Evolutionary conservation across 768 basidiomycete species (phyloP), one percentile per base, ranked within the genome.

Genomic region (Cystobasidiopsis lactophilus): DNA sequence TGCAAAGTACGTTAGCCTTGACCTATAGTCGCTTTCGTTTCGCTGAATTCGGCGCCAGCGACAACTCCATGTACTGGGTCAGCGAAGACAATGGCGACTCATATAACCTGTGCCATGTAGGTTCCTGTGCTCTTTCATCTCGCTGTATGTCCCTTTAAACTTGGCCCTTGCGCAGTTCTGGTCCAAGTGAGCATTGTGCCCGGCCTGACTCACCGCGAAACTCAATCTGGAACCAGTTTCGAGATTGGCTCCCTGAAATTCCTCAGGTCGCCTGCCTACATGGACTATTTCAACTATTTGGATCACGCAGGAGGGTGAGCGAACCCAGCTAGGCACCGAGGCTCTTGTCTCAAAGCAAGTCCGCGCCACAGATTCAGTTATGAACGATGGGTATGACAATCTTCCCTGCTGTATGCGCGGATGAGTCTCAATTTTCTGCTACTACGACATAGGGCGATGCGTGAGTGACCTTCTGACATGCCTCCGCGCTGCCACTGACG

Each of bases 201-300:
- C 33, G n/a, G 29, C 27, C 3, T 1, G 5, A 7, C 18, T 40
- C 41, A 21, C 29, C 30, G 33, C 84, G 82, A 83, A 85, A 81
- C 81, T 9, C 38, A 18, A 41, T 21, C 82, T 70, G 85, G 84
- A 83, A 82, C 78, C 59, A 93, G 88, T 66, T 91, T 91, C 60
- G 86, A 91, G 65, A 91, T 93, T 54, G 86, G 73, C 4, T 74
- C 78, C 61, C 72, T 89, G 55, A 77, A 82, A 55, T 75, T 89
- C 55, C 88, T 83, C 83, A 72, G 85, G 59, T 68, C 78, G 14
- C 78, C 86, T 55, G 77, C 79, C 2, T 93, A 93, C 64, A 70
- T 69, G 53, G 76, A 79, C 58, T 91, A 77, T 70, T 91, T 89
- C 59, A 78, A 85, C 40, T 75, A 75, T 64, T 71, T 91, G 19